Base-by-base conservation (phyloP, 129 eudicot genomes). In the Lactuca sativa region DNA sequence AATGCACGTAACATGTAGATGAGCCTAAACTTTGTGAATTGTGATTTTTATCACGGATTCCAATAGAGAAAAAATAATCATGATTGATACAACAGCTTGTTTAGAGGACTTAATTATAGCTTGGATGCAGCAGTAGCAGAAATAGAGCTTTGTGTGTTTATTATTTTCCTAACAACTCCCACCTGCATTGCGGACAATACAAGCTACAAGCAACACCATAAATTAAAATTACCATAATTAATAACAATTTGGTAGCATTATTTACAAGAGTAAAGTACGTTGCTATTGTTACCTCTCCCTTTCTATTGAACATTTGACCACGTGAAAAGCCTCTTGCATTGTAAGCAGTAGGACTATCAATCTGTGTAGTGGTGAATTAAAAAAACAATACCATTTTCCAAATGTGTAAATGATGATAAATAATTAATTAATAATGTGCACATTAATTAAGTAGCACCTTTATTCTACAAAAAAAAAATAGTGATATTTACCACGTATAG, bases 181-280 rank as follows among this genome's bases (percentile, higher is more conserved):
- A 87, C 99, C 84, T 95, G 99, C 71, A 77, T 84, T 72, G 87
- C 78, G 4, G 97, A 79, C 67, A 83, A 84, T 64, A 95, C 85
- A 73, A 90, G 97, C 97, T 95, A 88, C 55, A 30, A 47, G 30
- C 30, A 25, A 25, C 30, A 74, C 53, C 33, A 4, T 5, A 70
- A 77, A 62, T 25, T 16, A 40, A 32, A 40, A 62, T 77, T 69
- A 25, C 30, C 30, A 25, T 25, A 25, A 25, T 25, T 25, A 25
- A 25, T 25, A 25, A 25, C 30, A 25, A 25, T 25, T 25, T 25
- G 30, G 30, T 25, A 25, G 30, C 30, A 25, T 25, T 25, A 25
- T 25, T 25, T 25, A 25, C 30, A 25, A 25, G 30, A 25, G 30
- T 25, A 25, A 25, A 25, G 30, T 25, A 25, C 30, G 30, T 25